These are phyloP conservation scores for Podila epicladia DNA, from an alignment of 192 early-diverging fungal genomes.

Conservation along the genomic window DNA sequence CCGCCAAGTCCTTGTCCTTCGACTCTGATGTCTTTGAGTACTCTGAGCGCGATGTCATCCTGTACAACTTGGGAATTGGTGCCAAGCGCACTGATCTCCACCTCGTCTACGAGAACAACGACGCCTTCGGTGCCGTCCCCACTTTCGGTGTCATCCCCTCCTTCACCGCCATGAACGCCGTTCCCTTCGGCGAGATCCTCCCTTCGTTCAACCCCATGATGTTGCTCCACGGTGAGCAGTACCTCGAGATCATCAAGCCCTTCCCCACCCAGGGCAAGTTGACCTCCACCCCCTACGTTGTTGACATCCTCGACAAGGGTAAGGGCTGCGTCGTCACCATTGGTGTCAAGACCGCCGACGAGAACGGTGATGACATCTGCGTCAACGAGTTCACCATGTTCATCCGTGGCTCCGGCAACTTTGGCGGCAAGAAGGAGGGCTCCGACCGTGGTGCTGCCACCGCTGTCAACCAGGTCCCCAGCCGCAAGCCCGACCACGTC, in stretches of 20 bases:
- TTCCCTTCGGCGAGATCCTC: conserved; percentile 77
- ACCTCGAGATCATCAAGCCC: conserved; percentile 85
- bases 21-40: conserved; percentile 73
- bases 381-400: conserved; percentile 94
- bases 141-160: conserved; percentile 92
- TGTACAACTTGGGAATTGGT: conserved; percentile 97
- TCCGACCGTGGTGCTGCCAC: conserved; percentile 81
- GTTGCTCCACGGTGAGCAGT: conserved; percentile 99
- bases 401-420: conserved; percentile 92
- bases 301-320: conserved; percentile 98
- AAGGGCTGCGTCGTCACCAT: conserved; percentile 87
- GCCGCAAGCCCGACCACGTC: conserved; percentile 86
- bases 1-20: conserved; percentile 66
- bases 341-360: conserved; percentile 86
- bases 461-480: conserved; percentile 82
- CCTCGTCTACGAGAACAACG: conserved; percentile 93
- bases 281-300: conserved; percentile 75
- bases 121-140: conserved; percentile 87
- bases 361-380: conserved; percentile 76
- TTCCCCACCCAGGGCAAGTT: conserved; percentile 88
- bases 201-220: conserved; percentile 93
- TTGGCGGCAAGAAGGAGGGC: conserved; percentile 82
- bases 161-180: conserved; percentile 73
- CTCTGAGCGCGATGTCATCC: conserved; percentile 88
- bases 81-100: conserved; percentile 85